A percentile compares a stretch with the other conserved stretches of the same genome.
phyloP scores from a whole-genome alignment of 108 stramenopile species.

The Nitzschia sp. region DNA sequence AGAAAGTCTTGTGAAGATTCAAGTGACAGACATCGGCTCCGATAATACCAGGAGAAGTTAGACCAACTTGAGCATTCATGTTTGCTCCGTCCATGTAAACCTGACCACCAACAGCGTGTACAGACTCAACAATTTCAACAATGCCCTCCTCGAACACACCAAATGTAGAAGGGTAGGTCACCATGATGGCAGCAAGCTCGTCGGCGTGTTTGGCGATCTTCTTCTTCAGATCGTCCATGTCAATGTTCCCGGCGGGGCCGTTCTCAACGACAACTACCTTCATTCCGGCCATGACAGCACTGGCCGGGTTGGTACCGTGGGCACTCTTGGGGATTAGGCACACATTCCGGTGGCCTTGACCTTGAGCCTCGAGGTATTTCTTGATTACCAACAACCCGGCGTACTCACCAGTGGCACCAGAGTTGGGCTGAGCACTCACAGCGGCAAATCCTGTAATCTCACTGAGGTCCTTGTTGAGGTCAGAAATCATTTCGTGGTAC shows the following conservation, averaged over 20 bases:
- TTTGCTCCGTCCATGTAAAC: slow-evolving; percentile 99
- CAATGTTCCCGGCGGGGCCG: slow-evolving; percentile 92
- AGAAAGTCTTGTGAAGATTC: slow-evolving; percentile 99
- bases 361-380: slow-evolving; percentile 77
- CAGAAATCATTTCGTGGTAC: slow-evolving; percentile 92
- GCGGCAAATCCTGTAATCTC: slow-evolving; percentile 99
- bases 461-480: slow-evolving; percentile 91
- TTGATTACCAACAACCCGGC: slow-evolving; percentile 94
- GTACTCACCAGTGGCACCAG: slow-evolving; percentile 97
- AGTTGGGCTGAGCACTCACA: slow-evolving; percentile 97
- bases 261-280: slow-evolving; percentile 96
- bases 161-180: slow-evolving; percentile 98
- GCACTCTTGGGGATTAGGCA: slow-evolving; percentile 98
- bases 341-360: slow-evolving; percentile 91
- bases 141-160: slow-evolving; percentile 98
- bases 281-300: slow-evolving; percentile 94
- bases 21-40: slow-evolving; percentile 99
- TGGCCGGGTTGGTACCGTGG: slow-evolving; percentile 99
- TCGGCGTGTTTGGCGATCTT: slow-evolving; percentile 92
- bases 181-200: slow-evolving; percentile 96
- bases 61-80: slow-evolving; percentile 99
- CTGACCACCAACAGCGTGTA: slow-evolving; percentile 94
- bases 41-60: slow-evolving; percentile 94
- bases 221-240: slow-evolving; percentile 83
- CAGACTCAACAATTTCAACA: slow-evolving; percentile 81